phyloP scores from a whole-genome alignment of 1,284 basidiomycete species.

The Fistulina hepatica region DNA sequence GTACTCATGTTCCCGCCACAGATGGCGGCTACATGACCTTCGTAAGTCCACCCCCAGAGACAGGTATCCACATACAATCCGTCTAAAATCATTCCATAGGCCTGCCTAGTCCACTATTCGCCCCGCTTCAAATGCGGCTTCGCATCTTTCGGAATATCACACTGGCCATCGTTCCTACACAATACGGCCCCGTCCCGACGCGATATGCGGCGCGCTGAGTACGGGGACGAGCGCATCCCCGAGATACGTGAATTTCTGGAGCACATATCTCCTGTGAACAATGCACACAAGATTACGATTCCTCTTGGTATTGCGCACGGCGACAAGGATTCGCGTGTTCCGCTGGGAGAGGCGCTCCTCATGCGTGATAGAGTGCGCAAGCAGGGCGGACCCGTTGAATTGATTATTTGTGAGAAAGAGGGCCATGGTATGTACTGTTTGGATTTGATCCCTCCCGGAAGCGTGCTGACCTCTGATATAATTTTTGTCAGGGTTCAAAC shows the following conservation, averaged over 20 bases:
- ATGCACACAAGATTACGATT: conserved; percentile 8
- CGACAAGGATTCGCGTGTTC: conserved; percentile 10
- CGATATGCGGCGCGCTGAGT: conserved; percentile 11
- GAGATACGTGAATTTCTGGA: conserved; percentile 13
- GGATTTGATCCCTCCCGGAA: neutral
- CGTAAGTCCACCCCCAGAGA: neutral
- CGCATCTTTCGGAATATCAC: conserved; percentile 11
- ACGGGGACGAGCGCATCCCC: conserved; percentile 11
- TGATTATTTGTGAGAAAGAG: conserved; percentile 14
- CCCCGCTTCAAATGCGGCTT: conserved; percentile 12
- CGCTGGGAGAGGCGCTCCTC: conserved; percentile 11
- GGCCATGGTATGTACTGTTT: conserved; percentile 10
- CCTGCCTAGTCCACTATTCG: conserved; percentile 13
- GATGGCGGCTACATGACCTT: conserved; percentile 15
- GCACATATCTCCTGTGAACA: conserved; percentile 12
- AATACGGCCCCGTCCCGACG: conserved; percentile 10
- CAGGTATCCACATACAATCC: neutral
- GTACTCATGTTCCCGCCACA: neutral
- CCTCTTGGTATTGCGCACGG: conserved; percentile 14
- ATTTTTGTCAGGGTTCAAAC: conserved; percentile 8
- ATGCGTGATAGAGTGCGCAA: conserved; percentile 13
- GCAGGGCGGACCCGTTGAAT: conserved; percentile 9
- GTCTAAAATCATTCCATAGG: conserved; percentile 4
- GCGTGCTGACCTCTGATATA: neutral
- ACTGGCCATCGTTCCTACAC: conserved; percentile 14